Base-by-base conservation (phyloP, 2,329 filamentous ascomycete genomes). In the Celoporthe dispersa region DNA sequence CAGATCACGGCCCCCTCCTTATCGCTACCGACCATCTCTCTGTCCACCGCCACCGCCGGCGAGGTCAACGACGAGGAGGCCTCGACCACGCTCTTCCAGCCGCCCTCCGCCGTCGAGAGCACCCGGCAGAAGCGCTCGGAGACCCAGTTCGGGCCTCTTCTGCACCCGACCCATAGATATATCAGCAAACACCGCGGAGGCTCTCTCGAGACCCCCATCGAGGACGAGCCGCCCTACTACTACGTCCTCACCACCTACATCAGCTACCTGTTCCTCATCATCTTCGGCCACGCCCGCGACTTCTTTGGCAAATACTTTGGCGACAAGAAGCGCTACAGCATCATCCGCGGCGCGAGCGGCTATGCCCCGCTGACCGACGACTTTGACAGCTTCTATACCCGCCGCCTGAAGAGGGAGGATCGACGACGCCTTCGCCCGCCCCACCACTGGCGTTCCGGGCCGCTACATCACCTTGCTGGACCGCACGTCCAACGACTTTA, bases 301-400 rank as follows among this genome's bases (percentile, higher is more conserved):
- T 98, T 98, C 83, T 98, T 99, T 79, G 95, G 96, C 80, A 98
- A 98, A 86, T 90, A 93, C 72, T 98, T 99, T 82, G 92, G 91
- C 78, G 89, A 94, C 80, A 89, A 92, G 78, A 92, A 94, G 77
- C 79, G 86, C 70, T 98, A 98, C 81, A 90, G 89, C 78, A 91
- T 96, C 76, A 85, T 98, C 77, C 92, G 92, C 78, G 87, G 91
- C 51, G 88, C 89, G 74, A 93, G 97, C 79, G 96, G 96, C 73
- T 98, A 97, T 78, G 96, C 95, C 14, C 94, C 96, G 2, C 86
- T 99, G 74, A 98, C 98, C 81, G 97, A 94, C 77, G 96, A 99
- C 81, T 99, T 99, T 78, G 96, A 99, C 84, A 98, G 95, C 81
- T 99, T 99, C 81, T 99, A 99, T 82, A 93, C 95, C 69, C 90